phyloP scores from a whole-genome alignment of 2,329 filamentous ascomycete genomes.

The Ceratocystis cacaofunesta region DNA sequence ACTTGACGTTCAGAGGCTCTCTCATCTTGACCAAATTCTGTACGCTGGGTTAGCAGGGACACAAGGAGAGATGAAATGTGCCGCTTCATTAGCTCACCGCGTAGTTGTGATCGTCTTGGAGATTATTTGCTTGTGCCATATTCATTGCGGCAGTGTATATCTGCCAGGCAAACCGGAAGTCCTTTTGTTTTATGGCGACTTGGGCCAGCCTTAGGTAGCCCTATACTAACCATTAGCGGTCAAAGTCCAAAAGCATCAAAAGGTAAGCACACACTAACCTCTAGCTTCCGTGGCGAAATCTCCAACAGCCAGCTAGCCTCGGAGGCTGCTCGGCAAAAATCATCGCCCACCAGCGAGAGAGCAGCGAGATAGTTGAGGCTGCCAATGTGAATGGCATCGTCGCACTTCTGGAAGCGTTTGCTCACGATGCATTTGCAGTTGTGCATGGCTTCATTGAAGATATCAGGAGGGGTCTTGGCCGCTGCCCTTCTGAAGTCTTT shows the following conservation, averaged over 20 bases:
- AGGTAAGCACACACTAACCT: conserved; percentile 22
- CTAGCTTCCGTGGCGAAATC: conserved; percentile 27
- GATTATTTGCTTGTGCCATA: conserved; percentile 21
- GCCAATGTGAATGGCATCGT: conserved; percentile 26
- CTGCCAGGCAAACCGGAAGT: conserved; percentile 28
- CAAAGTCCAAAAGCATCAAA: not conserved
- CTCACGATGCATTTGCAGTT: conserved; percentile 27
- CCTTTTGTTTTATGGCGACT: conserved; percentile 26
- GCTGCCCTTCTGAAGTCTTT: conserved; percentile 27
- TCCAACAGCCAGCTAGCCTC: conserved; percentile 32
- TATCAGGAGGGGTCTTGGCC: conserved; percentile 13
- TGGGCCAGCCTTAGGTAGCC: conserved; percentile 31
- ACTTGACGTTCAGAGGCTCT: conserved; percentile 7
- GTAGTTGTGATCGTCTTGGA: conserved; percentile 11
- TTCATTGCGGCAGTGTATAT: conserved; percentile 29
- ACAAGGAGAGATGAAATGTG: not conserved
- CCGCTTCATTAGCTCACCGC: not conserved
- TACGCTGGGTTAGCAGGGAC: not conserved
- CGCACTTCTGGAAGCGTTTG: conserved; percentile 28
- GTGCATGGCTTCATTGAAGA: conserved; percentile 30
- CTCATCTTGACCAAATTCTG: conserved; percentile 16
- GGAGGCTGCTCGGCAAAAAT: conserved; percentile 26
- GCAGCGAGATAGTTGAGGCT: conserved; percentile 30
- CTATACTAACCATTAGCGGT: conserved; percentile 19
- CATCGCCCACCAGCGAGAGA: conserved; percentile 25